phyloP scores from a whole-genome alignment of 108 stramenopile genomes.

The Fragilariopsis cylindrus region DNA sequence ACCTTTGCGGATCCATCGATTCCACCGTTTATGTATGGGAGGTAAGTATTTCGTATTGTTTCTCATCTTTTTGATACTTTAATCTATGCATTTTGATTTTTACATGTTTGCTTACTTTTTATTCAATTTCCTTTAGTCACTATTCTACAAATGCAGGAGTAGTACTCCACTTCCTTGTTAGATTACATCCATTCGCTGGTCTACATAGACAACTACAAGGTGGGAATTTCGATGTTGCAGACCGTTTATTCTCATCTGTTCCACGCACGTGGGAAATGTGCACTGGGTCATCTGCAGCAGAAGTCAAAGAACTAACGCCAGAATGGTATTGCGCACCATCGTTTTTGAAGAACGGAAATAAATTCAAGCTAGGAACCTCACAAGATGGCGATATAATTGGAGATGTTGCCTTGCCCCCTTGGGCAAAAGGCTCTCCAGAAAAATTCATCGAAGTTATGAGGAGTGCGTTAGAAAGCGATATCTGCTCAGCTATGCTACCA shows the following conservation, averaged over 20 bases:
- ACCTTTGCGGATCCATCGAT: slow-evolving; percentile 92
- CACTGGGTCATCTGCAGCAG: slow-evolving; percentile 84
- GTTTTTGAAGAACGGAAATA: slow-evolving; percentile 87
- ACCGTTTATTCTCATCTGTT: slow-evolving; percentile 95
- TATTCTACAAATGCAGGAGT: slow-evolving; percentile 97
- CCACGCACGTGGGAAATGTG: slow-evolving; percentile 92
- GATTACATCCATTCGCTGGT: slow-evolving; percentile 92
- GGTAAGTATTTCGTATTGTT: no score
- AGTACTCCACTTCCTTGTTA: slow-evolving; percentile 94
- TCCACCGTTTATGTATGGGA: slow-evolving; percentile 98
- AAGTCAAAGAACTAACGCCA: slow-evolving; percentile 96
- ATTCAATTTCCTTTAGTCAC: slow-evolving; percentile 41
- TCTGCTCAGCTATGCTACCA: slow-evolving; percentile 92
- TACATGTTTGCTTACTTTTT: no score
- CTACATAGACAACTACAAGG: slow-evolving; percentile 93
- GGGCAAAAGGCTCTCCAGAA: slow-evolving; percentile 94
- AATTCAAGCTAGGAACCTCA: slow-evolving; percentile 92
- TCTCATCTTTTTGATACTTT: no score
- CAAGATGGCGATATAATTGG: slow-evolving; percentile 94
- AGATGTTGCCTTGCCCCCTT: slow-evolving; percentile 96
- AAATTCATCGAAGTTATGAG: slow-evolving; percentile 89
- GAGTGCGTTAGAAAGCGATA: slow-evolving; percentile 80
- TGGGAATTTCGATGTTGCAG: slow-evolving; percentile 97
- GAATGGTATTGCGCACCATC: slow-evolving; percentile 94
- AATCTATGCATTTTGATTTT: no score